Evolutionary conservation across 345 rosid genomes (phyloP), one percentile per base, ranked within the genome.

Genomic region (Camelina neglecta): DNA sequence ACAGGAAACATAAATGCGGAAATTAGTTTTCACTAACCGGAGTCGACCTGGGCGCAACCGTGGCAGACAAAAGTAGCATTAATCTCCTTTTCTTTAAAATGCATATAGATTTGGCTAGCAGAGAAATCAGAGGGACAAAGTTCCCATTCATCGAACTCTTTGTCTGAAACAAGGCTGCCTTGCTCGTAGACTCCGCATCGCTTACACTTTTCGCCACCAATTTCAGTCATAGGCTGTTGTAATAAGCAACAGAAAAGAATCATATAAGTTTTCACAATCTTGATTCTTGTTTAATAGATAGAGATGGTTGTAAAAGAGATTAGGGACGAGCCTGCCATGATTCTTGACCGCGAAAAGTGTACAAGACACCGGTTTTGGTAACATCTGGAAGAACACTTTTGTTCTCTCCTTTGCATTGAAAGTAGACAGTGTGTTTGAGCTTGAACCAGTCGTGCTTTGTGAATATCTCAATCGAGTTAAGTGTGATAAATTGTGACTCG

Each of bases 181-280:
- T 80, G 18, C 88, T 93, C 96, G 47, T 91, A 96, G 69, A 96
- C 78, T 47, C 98, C 97, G 72, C 98, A 96, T 64, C 96, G 78
- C 81, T 93, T 96, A 90, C 99, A 96, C 63, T 91, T 96, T 48
- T 67, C 79, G 26, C 85, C 82, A 13, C 79, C 36, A 29, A 91
- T 75, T 63, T 83, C 84, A 1, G 89, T 87, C 61, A 96, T 78
- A 49, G 98, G 97, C 98, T 96, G 86, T 65, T 96, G 87, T 65
- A 79, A 65, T 42, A 39, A 79, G 13, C 11, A 33, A 71, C 54
- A 69, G 12, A 69, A 11, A 66, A 35, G 8, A 20, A 35, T 41
- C 23, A 41, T 53, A 1, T 50, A 53, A 31, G 38, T 23, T 7
- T 24, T 47, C n/a, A 23, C 75, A 45, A 38, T 65, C n/a, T 55